Conservation (phyloP, 2,329 filamentous ascomycete species). For the Trichoderma sp. region DNA sequence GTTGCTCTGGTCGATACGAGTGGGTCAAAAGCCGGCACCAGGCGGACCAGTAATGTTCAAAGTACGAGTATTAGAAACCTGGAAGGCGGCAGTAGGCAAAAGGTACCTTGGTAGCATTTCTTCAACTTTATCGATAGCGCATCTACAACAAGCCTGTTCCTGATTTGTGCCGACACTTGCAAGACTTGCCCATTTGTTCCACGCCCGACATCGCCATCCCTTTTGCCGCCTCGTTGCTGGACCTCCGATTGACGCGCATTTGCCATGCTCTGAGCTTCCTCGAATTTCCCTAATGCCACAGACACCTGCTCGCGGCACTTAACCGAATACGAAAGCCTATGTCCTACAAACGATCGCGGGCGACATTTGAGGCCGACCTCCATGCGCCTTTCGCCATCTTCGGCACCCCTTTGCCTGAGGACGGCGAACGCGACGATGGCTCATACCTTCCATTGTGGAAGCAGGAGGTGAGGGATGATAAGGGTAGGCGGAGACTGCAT, state of each 20-base stretch:
- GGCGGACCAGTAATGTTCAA: not conserved
- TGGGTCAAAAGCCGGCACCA: not conserved
- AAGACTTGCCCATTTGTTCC: not conserved
- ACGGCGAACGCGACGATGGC: constrained; percentile 82
- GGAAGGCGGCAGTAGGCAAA: not conserved
- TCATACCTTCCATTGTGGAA: constrained; percentile 96
- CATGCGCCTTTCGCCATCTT: constrained; percentile 74
- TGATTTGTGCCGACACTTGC: not conserved
- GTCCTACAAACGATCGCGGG: constrained; percentile 76
- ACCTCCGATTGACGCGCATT: not conserved
- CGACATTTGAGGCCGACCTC: constrained; percentile 73
- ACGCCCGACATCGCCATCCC: not conserved
- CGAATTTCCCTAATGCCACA: no score
- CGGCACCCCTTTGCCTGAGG: constrained; percentile 81
- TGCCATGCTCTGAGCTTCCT: not conserved
- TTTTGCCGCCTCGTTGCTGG: not conserved
- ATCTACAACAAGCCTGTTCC: not conserved
- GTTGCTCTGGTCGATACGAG: not conserved
- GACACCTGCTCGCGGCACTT: not conserved
- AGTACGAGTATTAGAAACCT: not conserved
- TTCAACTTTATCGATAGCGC: constrained; percentile 15
- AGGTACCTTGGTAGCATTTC: not conserved
- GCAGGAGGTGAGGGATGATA: constrained; percentile 93
- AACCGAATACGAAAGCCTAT: constrained; percentile 43
- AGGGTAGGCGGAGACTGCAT: constrained; percentile 84